Conservation (phyloP, 768 basidiomycete species). For the Hypholoma sublateritium region DNA sequence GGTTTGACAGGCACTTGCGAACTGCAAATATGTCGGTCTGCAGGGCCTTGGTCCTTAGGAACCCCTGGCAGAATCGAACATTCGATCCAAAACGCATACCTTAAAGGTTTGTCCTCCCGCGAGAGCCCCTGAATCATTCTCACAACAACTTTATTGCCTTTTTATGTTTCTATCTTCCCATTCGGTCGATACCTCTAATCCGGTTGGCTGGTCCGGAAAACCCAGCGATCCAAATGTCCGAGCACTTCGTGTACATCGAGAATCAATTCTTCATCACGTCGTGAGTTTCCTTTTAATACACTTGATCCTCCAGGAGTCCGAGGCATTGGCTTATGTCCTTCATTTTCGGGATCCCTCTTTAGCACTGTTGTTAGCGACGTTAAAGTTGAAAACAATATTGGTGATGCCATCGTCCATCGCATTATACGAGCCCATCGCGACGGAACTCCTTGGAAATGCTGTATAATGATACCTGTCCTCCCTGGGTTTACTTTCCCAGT, state of each 20-base stretch:
- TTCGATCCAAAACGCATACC: slow-evolving; percentile 93
- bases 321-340: background rate
- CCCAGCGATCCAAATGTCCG: slow-evolving; percentile 86
- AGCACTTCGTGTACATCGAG: slow-evolving; percentile 98
- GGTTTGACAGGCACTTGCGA: slow-evolving; percentile 96
- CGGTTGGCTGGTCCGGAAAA: slow-evolving; percentile 3
- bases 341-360: slow-evolving; percentile 9
- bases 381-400: slow-evolving; percentile 89
- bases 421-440: slow-evolving; percentile 87
- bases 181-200: background rate
- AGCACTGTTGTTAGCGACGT: slow-evolving; percentile 86
- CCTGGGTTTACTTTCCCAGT: slow-evolving; percentile 94
- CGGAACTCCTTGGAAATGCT: slow-evolving; percentile 84
- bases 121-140: slow-evolving; percentile 1
- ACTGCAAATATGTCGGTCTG: slow-evolving; percentile 93
- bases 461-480: slow-evolving; percentile 86
- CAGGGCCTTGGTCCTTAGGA: slow-evolving; percentile 96
- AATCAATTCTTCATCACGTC: slow-evolving; percentile 92
- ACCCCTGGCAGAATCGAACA: slow-evolving; percentile 82
- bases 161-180: background rate
- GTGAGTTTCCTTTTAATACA: slow-evolving; percentile 41
- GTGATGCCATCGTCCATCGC: slow-evolving; percentile 88
- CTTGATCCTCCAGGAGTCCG: background rate
- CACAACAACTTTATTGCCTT: slow-evolving; percentile 3
- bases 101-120: slow-evolving; percentile 60